Evolutionary conservation across 768 basidiomycete species (phyloP).

Genomic region (Tremella mesenterica): DNA sequence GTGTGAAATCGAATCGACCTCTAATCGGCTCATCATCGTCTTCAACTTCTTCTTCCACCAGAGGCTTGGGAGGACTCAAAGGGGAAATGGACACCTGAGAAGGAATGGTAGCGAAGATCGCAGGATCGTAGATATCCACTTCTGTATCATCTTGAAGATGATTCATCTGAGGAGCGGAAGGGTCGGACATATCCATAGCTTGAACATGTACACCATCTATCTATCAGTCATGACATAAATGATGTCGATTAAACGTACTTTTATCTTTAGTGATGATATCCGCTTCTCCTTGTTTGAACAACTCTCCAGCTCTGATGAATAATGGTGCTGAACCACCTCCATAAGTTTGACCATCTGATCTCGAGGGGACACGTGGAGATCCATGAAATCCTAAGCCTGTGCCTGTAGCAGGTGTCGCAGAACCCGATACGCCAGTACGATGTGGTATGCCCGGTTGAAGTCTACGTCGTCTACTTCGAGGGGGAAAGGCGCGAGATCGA

Average conservation of each 20-base stretch:
- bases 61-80: slow-evolving; percentile 11
- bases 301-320: slow-evolving; percentile 42
- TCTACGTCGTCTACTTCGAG: slow-evolving; percentile 1
- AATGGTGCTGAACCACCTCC: slow-evolving; percentile 33
- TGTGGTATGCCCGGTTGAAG: neutral
- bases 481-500: slow-evolving; percentile 5
- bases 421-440: slow-evolving; percentile 10
- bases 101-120: too few species aligned
- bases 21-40: neutral
- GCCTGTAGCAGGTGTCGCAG: slow-evolving; percentile 27
- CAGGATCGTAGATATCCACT: slow-evolving; percentile 13
- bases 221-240: neutral
- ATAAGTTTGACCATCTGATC: slow-evolving; percentile 20
- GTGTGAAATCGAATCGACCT: neutral
- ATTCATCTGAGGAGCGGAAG: slow-evolving; percentile 28
- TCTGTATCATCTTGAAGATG: slow-evolving; percentile 20
- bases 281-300: slow-evolving; percentile 41
- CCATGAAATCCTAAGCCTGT: slow-evolving; percentile 27
- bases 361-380: neutral
- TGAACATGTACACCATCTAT: slow-evolving; percentile 28
- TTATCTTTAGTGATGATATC: slow-evolving; percentile 23
- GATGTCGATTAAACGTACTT: too few species aligned
- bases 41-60: neutral
- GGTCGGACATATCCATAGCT: slow-evolving; percentile 18
- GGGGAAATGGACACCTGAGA: neutral